These are phyloP conservation scores for Botryotinia calthae DNA, from an alignment of 2,329 filamentous ascomycete genomes.

Conservation along the genomic window DNA sequence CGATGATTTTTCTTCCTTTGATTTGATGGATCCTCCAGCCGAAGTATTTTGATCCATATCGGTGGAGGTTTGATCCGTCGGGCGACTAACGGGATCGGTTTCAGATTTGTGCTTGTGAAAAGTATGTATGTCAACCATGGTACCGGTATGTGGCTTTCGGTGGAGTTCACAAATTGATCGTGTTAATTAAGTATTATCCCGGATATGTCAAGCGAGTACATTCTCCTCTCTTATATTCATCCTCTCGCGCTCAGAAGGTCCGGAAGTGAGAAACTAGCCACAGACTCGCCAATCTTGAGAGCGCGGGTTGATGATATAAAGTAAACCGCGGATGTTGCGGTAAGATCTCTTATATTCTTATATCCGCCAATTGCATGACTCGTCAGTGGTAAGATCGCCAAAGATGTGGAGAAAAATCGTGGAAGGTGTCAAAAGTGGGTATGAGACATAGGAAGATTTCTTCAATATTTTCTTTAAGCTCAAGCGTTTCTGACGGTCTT, in stretches of 20 bases:
- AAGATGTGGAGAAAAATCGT: neutral
- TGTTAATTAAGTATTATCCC: neutral
- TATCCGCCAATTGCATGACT: neutral
- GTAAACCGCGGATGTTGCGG: conserved; percentile 7
- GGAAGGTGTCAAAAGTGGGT: neutral
- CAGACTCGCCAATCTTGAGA: neutral
- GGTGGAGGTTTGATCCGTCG: neutral
- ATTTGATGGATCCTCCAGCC: neutral
- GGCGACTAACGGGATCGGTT: neutral
- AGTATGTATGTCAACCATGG: neutral
- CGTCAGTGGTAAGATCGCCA: neutral
- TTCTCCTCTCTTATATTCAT: neutral
- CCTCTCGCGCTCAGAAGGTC: neutral
- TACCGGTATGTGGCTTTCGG: neutral
- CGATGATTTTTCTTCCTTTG: neutral
- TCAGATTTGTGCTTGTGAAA: neutral
- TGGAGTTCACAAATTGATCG: neutral
- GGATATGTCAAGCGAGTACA: neutral
- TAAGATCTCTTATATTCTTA: neutral
- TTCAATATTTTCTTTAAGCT: neutral
- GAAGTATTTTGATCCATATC: neutral
- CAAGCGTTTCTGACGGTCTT: neutral
- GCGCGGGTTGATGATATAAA: neutral
- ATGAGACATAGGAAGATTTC: neutral
- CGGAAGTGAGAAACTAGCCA: neutral